Conservation (phyloP, 2,329 filamentous ascomycete genomes). For the Aspergillus puulaauensis region DNA sequence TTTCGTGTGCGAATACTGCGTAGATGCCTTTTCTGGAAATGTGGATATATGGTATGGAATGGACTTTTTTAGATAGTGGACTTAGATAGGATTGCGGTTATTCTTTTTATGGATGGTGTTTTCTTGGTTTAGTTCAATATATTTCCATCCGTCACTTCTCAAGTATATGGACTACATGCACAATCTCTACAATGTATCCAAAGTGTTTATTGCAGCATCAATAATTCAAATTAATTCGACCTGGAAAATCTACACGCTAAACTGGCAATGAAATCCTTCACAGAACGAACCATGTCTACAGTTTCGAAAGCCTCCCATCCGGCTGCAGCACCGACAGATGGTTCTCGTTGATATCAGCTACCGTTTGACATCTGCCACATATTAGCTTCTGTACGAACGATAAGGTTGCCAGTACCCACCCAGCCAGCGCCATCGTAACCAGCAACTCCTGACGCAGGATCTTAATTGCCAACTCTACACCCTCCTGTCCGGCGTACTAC, state of each 20-base stretch:
- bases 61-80: too few species aligned
- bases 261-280: too few species aligned
- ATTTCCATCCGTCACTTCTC: too few species aligned
- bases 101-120: too few species aligned
- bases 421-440: constrained; percentile 34
- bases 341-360: constrained; percentile 28
- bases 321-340: constrained; percentile 29
- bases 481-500: constrained; percentile 34
- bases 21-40: neutral
- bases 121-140: too few species aligned
- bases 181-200: too few species aligned
- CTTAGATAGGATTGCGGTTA: too few species aligned
- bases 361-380: constrained; percentile 24
- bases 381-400: neutral
- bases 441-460: constrained; percentile 33
- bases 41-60: too few species aligned
- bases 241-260: neutral
- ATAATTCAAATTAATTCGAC: too few species aligned
- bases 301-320: constrained; percentile 29
- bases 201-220: too few species aligned
- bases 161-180: too few species aligned
- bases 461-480: constrained; percentile 34
- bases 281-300: constrained; percentile 13
- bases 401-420: constrained; percentile 16
- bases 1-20: constrained; percentile 32